These are phyloP conservation scores for Candida silvicultrix DNA, from an alignment of 805 yeast genomes.

Conservation along the genomic window DNA sequence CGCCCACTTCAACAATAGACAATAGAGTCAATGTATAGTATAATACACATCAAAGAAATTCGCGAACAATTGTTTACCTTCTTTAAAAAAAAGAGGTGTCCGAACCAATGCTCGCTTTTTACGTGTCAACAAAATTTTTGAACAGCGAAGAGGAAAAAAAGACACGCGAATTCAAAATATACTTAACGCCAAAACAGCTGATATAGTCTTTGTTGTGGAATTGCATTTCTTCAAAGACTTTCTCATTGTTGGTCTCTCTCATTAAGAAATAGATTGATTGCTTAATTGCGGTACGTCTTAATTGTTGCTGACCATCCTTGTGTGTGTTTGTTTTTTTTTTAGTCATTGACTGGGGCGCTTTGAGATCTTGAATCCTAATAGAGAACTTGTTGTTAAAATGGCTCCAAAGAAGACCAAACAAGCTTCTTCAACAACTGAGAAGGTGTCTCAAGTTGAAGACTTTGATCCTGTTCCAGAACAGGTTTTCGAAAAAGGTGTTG, in stretches of 20 bases:
- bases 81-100: no score
- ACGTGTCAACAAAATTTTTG: neutral
- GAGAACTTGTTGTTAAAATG: neutral
- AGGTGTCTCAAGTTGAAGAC: neutral
- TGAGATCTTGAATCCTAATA: no score
- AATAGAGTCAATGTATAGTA: no score
- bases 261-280: no score
- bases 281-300: no score
- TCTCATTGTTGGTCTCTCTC: neutral
- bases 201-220: neutral
- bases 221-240: neutral
- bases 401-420: slow-evolving; percentile 3
- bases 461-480: slow-evolving; percentile 38
- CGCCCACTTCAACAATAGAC: no score
- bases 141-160: neutral
- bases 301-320: no score
- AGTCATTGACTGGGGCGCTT: no score
- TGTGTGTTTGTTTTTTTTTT: no score
- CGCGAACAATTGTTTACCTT: neutral
- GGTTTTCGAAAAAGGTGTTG: slow-evolving; percentile 41
- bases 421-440: neutral
- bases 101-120: neutral
- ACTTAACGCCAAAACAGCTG: neutral
- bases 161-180: neutral
- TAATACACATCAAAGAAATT: no score